phyloP scores from a whole-genome alignment of 192 early-diverging fungal genomes.

The Dimargaris cristalligena region DNA sequence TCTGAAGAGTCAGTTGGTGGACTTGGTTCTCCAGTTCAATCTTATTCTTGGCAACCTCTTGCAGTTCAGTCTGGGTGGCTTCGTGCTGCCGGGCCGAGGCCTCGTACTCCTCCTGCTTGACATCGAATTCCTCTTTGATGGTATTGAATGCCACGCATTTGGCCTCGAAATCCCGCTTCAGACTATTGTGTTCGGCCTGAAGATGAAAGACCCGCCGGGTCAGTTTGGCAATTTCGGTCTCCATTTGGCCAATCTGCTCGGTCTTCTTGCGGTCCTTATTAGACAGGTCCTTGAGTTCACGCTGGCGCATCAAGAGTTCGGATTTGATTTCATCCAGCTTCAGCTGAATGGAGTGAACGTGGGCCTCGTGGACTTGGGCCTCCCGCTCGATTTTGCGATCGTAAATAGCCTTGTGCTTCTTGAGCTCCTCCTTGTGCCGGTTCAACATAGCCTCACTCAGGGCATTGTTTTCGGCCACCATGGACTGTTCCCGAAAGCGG shows the following conservation, averaged over 20 bases:
- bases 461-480: background rate
- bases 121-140: background rate
- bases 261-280: background rate
- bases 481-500: background rate
- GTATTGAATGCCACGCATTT: background rate
- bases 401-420: background rate
- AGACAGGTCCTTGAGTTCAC: background rate
- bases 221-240: background rate
- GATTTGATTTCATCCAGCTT: background rate
- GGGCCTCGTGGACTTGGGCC: background rate
- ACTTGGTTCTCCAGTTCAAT: background rate
- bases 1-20: background rate
- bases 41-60: background rate
- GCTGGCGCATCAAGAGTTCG: background rate
- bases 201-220: background rate
- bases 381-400: background rate
- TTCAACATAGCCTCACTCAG: background rate
- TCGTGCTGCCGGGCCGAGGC: background rate
- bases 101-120: background rate
- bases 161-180: background rate
- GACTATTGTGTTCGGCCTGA: background rate
- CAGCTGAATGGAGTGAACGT: background rate
- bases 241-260: background rate
- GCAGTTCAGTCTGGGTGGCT: background rate
- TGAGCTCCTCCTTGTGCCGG: constrained; percentile 2